Conservation (phyloP, 148 eudicot species). For the Limonium bicolor region DNA sequence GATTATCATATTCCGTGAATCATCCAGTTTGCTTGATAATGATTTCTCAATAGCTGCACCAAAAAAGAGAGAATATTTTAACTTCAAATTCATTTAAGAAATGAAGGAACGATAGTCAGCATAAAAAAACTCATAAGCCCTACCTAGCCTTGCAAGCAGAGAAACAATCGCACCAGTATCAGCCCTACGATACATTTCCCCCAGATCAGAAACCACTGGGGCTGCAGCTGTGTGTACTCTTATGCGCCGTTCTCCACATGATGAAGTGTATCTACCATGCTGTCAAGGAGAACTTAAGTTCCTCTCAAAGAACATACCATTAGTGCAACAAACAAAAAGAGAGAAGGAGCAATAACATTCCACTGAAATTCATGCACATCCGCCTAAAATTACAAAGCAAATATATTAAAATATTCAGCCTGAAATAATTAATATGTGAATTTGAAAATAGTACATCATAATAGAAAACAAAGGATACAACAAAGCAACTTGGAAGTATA, state of each 20-base stretch:
- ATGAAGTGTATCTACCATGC: slow-evolving; percentile 66
- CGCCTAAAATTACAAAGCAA: background rate
- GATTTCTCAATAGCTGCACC: slow-evolving; percentile 92
- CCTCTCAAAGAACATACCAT: no score
- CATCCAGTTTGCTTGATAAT: slow-evolving; percentile 71
- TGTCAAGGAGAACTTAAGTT: slow-evolving; percentile 26
- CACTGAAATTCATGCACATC: background rate
- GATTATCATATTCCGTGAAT: slow-evolving; percentile 55
- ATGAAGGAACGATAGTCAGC: background rate
- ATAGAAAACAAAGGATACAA: slow-evolving; percentile 82
- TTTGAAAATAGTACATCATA: background rate
- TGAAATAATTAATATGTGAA: background rate
- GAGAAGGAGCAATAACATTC: background rate
- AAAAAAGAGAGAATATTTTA: background rate
- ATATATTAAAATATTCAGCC: background rate
- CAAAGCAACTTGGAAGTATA: slow-evolving; percentile 93
- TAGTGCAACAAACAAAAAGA: background rate
- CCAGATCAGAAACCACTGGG: slow-evolving; percentile 81
- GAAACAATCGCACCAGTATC: slow-evolving; percentile 89
- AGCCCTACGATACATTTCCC: slow-evolving; percentile 91
- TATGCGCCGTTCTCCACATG: slow-evolving; percentile 98
- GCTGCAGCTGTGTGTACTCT: slow-evolving; percentile 95
- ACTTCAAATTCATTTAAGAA: background rate
- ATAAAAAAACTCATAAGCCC: background rate
- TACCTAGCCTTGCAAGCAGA: slow-evolving; percentile 80